Evolutionary conservation across 192 early-diverging fungal species (phyloP).

Genomic region (Gamsiella multidivaricata): DNA sequence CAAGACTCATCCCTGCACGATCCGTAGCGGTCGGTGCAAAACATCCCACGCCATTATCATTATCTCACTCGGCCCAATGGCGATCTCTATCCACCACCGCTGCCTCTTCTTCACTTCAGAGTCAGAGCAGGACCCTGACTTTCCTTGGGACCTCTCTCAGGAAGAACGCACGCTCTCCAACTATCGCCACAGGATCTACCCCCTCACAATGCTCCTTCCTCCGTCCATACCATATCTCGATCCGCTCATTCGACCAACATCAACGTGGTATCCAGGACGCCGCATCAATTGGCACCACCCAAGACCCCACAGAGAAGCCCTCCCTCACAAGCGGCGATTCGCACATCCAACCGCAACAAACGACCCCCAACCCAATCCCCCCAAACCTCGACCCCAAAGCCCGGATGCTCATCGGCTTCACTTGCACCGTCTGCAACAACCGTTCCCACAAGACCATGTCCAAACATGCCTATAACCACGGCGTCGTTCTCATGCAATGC

Average conservation of each 20-base stretch:
- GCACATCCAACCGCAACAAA: slow-evolving; percentile 28
- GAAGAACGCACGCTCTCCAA: no score
- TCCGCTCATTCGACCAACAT: slow-evolving; percentile 27
- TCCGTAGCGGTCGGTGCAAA: no score
- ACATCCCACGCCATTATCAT: no score
- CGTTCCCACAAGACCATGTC: slow-evolving; percentile 93
- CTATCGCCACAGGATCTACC: no score
- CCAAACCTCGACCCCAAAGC: slow-evolving; percentile 58
- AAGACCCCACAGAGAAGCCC: neutral
- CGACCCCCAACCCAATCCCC: slow-evolving; percentile 37
- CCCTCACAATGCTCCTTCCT: no score
- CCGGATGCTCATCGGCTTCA: slow-evolving; percentile 88
- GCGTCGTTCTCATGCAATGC: slow-evolving; percentile 95
- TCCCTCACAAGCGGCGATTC: neutral
- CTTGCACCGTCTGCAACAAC: slow-evolving; percentile 92
- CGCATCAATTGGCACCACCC: neutral
- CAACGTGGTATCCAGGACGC: neutral
- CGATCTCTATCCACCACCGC: neutral
- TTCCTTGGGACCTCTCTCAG: neutral
- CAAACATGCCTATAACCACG: slow-evolving; percentile 87
- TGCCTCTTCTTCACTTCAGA: neutral
- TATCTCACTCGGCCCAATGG: neutral
- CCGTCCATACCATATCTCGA: slow-evolving; percentile 38
- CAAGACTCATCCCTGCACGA: no score
- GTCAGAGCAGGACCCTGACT: no score